Base-by-base conservation (phyloP, 1,139 yeast genomes). In the Meyerozyma guilliermondii region DNA sequence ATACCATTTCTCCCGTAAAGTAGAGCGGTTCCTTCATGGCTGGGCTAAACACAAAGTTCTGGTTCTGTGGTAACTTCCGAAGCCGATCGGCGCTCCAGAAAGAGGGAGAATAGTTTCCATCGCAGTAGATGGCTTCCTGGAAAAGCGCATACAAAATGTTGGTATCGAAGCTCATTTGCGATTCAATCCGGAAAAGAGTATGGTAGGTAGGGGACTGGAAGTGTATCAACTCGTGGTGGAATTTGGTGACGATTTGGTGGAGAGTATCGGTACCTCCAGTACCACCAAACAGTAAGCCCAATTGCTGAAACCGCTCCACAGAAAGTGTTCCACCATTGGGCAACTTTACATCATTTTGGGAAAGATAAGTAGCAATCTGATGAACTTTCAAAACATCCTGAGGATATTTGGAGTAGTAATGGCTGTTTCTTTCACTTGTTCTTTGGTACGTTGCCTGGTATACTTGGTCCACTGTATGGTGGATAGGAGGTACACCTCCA, bases 1-100 rank as follows among this genome's bases (percentile, higher is more conserved):
- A 76, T 33, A 78, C 79, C 80, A 78, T 77, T 51, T 79, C 83
- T 7, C 83, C 80, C 1, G 81, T 76, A 54, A 79, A 78, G 46
- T 56, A 72, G n/a, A 73, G 60, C 3, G 68, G 62, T 1, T 45
- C 55, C 18, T 33, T 43, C 40, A 17, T 43, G 5, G 45, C 46
- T 18, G 41, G 43, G 7, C 48, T 44, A 42, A 49, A 60, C 1
- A 62, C 63, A 49, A 60, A 70, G 11, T 50, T 43, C 14, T 49
- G 50, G 46, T 68, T 59, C 5, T 56, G 65, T 2, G 59, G 52
- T 2, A 43, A 40, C 28, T 57, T 53, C 39, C 77, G 60, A 30
- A 66, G 51, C 40, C 76, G 58, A 24, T 73, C 71, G 2, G 81
- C 81, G 16, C 76, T 59, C 83, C 83, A 78, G 40, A 64, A 50